Base-by-base conservation (phyloP, 1,284 basidiomycete genomes). In the Meira miltonrushii region DNA sequence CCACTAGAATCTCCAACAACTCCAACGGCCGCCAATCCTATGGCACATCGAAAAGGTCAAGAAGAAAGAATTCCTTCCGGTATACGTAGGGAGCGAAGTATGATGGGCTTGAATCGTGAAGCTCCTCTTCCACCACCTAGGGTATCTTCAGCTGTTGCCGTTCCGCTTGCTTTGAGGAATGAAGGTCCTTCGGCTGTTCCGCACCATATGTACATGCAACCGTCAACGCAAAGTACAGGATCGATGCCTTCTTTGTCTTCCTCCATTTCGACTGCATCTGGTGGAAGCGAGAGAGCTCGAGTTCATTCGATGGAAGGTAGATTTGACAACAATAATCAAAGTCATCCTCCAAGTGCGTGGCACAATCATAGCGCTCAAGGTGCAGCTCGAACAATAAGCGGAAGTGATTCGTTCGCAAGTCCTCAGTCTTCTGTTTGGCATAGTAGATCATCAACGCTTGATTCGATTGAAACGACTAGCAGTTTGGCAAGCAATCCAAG, bases 351-450 rank as follows among this genome's bases (percentile, higher is more conserved):
- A 13, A 15, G 17, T 48, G 12, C n/a, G 3, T 48, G 46, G 46
- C 28, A 13, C 5, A 38, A 28, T 39, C 48, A 50, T 25, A n/a
- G 17, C n/a, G 28, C 8, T 33, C 28, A 33, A 4, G 28, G 28
- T 33, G 28, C 28, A 33, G 28, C 28, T 33, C 28, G 28, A 33
- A 33, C 64, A 54, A 25, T 68, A 8, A 12, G 17, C 37, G 38
- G 50, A 6, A n/a, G n/a, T 12, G 50, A 53, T 17, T 19, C n/a
- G 12, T 39, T 38, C 12, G 60, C 25, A 48, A 69, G 62, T 2
- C 66, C 65, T 43, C 65, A 65, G 19, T 58, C 65, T 38, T 67
- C 66, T 40, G 64, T 66, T 57, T 69, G 67, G 67, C 67, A 67
- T 54, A 69, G 67, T 50, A 62, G 66, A 33, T 67, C 67, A 0